These are phyloP conservation scores for Cladophialophora carrionii DNA, from an alignment of 2,329 filamentous ascomycete genomes.

Conservation along the genomic window DNA sequence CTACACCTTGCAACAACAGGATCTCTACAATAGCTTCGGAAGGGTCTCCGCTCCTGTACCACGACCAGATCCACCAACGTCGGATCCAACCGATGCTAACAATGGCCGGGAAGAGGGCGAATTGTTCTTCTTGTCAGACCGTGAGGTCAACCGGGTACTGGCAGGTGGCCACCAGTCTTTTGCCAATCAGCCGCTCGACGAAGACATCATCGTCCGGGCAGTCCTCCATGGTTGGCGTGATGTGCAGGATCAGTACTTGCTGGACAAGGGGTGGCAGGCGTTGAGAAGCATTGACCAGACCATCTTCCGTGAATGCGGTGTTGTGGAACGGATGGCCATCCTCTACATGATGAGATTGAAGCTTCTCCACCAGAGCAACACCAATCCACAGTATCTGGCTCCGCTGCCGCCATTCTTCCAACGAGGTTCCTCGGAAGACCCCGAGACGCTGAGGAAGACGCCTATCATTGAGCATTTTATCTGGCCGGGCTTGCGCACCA, in stretches of 20 bases:
- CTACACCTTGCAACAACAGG: constrained; percentile 6
- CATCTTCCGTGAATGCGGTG: constrained; percentile 23
- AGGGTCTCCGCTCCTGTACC: constrained; percentile 1
- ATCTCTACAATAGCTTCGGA: constrained; percentile 13
- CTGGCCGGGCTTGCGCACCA: constrained; percentile 43
- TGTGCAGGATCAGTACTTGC: constrained; percentile 27
- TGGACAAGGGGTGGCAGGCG: constrained; percentile 28
- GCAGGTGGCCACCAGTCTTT: constrained; percentile 13
- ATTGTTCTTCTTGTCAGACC: constrained; percentile 22
- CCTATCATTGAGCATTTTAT: constrained; percentile 37
- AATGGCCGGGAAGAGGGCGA: constrained; percentile 17
- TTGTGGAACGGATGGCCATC: constrained; percentile 26
- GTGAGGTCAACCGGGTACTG: constrained; percentile 18
- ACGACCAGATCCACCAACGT: constrained; percentile 4
- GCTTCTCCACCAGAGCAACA: constrained; percentile 21
- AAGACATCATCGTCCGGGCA: constrained; percentile 29
- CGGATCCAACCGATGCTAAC: not conserved
- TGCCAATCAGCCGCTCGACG: constrained; percentile 24
- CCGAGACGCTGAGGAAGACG: constrained; percentile 13
- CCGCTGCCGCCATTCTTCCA: constrained; percentile 19
- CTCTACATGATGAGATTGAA: constrained; percentile 29
- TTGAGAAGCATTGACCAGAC: constrained; percentile 24
- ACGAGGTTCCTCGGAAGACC: constrained; percentile 10
- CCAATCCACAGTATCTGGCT: constrained; percentile 11
- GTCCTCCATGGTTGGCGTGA: constrained; percentile 29